Percentiles rank a stretch among this genome's conserved stretches.
These are phyloP conservation scores for Mimosa bimucronata DNA, from an alignment of 306 rosid species.

Conservation along the genomic window DNA sequence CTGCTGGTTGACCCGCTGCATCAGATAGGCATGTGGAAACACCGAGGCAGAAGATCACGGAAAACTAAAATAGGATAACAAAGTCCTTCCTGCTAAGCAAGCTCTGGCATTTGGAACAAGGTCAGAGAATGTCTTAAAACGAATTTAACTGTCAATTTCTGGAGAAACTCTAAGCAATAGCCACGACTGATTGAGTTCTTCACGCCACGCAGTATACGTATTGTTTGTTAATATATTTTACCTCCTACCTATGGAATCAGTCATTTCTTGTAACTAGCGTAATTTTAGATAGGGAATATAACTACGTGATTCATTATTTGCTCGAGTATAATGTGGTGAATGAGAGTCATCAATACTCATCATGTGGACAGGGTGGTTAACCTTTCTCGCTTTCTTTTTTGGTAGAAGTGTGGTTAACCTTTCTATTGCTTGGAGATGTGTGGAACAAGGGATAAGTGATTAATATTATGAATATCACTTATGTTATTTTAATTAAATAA, in stretches of 20 bases:
- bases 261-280: not conserved
- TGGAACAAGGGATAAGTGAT: no score
- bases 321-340: not conserved
- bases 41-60: constrained; percentile 63
- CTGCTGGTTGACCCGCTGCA: constrained; percentile 53
- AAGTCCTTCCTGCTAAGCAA: constrained; percentile 56
- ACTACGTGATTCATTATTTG: not conserved
- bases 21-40: constrained; percentile 61
- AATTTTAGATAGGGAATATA: not conserved
- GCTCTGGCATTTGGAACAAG: constrained; percentile 39
- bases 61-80: constrained; percentile 60
- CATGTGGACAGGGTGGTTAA: no score
- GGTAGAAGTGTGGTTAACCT: no score
- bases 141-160: not conserved
- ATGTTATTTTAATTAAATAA: no score
- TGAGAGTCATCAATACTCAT: no score
- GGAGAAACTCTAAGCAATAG: not conserved
- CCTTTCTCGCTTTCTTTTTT: no score
- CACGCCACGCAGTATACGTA: constrained; percentile 2
- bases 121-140: not conserved
- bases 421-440: no score
- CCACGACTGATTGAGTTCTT: not conserved
- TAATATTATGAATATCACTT: no score
- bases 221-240: not conserved
- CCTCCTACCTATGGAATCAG: not conserved